A percentile compares a stretch with the other conserved stretches of the same genome.
Evolutionary conservation across 805 yeast species (phyloP).

Genomic region (Saturnispora bothae): DNA sequence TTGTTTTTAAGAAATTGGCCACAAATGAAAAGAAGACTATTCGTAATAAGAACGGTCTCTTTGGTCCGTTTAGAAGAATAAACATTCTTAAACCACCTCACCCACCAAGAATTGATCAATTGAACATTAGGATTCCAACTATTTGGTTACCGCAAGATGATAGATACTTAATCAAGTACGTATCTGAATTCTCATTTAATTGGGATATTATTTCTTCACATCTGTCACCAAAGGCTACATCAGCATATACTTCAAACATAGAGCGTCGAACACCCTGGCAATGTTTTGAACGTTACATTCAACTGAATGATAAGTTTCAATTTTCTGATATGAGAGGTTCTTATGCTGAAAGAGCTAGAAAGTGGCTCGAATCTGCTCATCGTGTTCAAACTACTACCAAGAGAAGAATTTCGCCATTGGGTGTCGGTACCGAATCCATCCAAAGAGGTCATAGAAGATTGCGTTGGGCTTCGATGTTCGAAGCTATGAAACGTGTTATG

Average conservation of each 20-base stretch:
- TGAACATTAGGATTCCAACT: conserved; percentile 81
- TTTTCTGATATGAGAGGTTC: conserved; percentile 81
- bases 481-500: conserved; percentile 84
- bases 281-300: conserved; percentile 93
- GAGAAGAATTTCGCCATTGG: conserved; percentile 81
- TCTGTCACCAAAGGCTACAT: conserved; percentile 53
- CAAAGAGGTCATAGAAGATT: conserved; percentile 87
- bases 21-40: conserved; percentile 32
- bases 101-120: conserved; percentile 76
- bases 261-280: conserved; percentile 99
- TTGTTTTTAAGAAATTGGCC: conserved; percentile 38
- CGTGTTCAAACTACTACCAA: conserved; percentile 81
- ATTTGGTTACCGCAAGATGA: conserved; percentile 97
- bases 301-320: conserved; percentile 80
- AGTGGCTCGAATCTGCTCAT: conserved; percentile 88
- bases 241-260: conserved; percentile 72
- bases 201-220: conserved; percentile 89
- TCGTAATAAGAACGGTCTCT: conserved; percentile 44
- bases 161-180: conserved; percentile 63
- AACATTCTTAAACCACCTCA: conserved; percentile 74
- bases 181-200: conserved; percentile 78
- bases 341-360: conserved; percentile 71
- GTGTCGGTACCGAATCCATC: conserved; percentile 86
- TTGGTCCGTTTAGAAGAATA: conserved; percentile 45
- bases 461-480: conserved; percentile 96